Evolutionary conservation across 2,329 filamentous ascomycete species (phyloP).

Genomic region (Calonectria honghensis): DNA sequence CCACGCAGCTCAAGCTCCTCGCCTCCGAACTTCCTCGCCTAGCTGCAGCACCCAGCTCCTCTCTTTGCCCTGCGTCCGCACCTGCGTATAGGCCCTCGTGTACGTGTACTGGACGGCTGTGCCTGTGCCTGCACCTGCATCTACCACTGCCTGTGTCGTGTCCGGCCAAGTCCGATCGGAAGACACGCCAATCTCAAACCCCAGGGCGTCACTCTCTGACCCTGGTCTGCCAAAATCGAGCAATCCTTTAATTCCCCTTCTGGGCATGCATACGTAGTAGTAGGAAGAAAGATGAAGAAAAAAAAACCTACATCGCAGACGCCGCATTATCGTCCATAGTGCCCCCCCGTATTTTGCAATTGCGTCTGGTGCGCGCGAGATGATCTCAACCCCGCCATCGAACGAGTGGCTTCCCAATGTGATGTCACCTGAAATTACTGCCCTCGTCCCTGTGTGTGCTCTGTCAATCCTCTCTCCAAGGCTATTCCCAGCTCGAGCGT

Average conservation of each 20-base stretch:
- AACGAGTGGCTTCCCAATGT: constrained; percentile 40
- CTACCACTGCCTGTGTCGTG: neutral
- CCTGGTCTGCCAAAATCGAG: constrained; percentile 33
- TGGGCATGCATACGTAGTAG: neutral
- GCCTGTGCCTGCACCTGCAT: neutral
- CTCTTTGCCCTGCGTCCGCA: neutral
- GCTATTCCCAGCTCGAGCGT: neutral
- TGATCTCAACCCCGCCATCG: constrained; percentile 41
- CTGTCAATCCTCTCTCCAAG: constrained; percentile 1
- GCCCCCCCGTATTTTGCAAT: constrained; percentile 1
- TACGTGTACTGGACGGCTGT: neutral
- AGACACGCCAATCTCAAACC: constrained; percentile 28
- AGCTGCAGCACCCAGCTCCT: neutral
- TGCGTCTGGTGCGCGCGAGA: constrained; percentile 33
- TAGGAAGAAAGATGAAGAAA: neutral
- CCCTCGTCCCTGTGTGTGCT: constrained; percentile 32
- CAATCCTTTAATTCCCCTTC: constrained; percentile 2
- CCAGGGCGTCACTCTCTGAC: constrained; percentile 5
- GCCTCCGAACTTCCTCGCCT: neutral
- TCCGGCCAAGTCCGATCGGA: constrained; percentile 38
- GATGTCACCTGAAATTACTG: constrained; percentile 49
- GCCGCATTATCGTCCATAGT: constrained; percentile 39
- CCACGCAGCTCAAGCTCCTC: neutral
- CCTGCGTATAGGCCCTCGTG: neutral
- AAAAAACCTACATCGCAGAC: neutral